Conservation (phyloP, 169 alveolate species). For the Cryptosporidium meleagridis region DNA sequence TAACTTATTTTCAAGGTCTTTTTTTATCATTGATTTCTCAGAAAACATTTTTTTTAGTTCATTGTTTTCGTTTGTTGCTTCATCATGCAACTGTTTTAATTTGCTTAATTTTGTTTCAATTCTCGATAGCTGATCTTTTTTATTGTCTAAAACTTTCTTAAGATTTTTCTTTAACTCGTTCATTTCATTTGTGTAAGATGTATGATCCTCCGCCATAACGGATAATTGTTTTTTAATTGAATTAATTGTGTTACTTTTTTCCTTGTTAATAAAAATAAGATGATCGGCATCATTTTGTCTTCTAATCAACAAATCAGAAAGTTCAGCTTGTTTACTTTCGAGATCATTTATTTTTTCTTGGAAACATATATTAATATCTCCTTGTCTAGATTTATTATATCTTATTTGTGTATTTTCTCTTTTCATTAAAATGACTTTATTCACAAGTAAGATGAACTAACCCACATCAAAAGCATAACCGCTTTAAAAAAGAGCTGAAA, state of each 20-base stretch:
- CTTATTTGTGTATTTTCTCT: neutral
- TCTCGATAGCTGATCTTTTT: neutral
- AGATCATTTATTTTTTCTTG: constrained; percentile 33
- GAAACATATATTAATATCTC: neutral
- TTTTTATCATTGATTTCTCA: neutral
- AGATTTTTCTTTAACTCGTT: neutral
- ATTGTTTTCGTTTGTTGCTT: neutral
- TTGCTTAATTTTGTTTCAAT: constrained; percentile 14
- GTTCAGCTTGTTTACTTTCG: constrained; percentile 27
- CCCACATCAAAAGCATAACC: constrained; percentile 5
- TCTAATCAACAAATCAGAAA: neutral
- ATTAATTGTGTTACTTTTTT: neutral
- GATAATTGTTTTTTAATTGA: constrained; percentile 5
- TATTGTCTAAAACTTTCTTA: neutral
- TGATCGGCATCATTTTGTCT: neutral
- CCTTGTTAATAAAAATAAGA: neutral
- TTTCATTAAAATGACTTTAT: neutral
- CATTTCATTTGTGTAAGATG: neutral
- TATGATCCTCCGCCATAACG: neutral
- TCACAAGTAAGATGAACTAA: neutral
- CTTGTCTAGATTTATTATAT: neutral
- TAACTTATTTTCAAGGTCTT: constrained; percentile 5
- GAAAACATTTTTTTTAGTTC: neutral
- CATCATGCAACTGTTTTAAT: neutral
- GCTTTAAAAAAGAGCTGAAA: neutral